Percentiles rank a stretch among this genome's conserved stretches.
phyloP scores from a whole-genome alignment of 805 yeast genomes.

The Teunomyces atbi region DNA sequence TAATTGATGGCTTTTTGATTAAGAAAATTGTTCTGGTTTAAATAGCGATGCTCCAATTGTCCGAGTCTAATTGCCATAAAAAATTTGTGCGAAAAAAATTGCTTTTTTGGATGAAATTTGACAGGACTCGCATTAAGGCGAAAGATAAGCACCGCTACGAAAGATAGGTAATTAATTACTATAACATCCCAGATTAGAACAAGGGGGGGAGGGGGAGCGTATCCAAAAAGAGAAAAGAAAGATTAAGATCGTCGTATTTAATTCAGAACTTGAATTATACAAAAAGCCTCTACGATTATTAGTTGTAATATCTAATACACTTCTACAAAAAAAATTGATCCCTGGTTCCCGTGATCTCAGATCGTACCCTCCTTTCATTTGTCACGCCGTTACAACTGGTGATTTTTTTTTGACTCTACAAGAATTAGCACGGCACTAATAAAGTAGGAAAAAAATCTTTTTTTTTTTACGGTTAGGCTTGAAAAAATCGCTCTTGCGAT shows the following conservation, averaged over 20 bases:
- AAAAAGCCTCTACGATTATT: no score
- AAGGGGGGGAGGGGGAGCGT: neutral
- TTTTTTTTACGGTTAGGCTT: neutral
- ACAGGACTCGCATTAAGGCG: constrained; percentile 2
- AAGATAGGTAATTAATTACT: constrained; percentile 1
- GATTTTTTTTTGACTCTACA: constrained; percentile 1
- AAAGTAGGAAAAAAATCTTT: neutral
- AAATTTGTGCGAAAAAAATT: constrained; percentile 2
- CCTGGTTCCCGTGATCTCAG: no score
- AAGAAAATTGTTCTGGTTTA: neutral
- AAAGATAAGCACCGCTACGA: neutral
- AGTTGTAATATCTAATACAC: no score
- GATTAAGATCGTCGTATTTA: no score
- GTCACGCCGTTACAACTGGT: neutral
- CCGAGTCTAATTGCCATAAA: constrained; percentile 4
- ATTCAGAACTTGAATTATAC: no score
- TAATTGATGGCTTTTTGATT: neutral
- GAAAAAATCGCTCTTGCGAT: neutral
- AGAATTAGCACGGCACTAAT: neutral
- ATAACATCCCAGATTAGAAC: neutral
- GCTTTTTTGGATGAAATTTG: constrained; percentile 1
- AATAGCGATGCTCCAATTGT: constrained; percentile 4
- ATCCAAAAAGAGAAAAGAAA: no score
- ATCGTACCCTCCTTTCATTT: neutral
- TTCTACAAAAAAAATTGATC: no score